Evolutionary conservation across 805 yeast species (phyloP).

Genomic region (Yamadazyma phyllophila): DNA sequence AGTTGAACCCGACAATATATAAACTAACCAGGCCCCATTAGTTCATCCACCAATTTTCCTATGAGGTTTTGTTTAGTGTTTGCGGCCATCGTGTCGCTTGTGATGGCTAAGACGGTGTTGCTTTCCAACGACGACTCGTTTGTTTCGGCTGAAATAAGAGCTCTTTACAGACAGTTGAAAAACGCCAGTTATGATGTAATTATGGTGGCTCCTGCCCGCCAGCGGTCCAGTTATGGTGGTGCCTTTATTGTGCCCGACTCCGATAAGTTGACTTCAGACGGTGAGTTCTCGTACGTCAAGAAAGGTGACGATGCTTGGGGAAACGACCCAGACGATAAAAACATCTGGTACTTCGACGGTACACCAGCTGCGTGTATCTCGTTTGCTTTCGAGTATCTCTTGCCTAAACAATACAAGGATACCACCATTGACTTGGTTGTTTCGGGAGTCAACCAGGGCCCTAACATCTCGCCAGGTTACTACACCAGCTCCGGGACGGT

Average conservation of each 20-base stretch:
- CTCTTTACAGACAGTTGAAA: conserved; percentile 47
- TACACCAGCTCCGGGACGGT: conserved; percentile 49
- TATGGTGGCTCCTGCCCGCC: conserved; percentile 51
- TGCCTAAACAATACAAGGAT: conserved; percentile 43
- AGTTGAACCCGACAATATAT: too few species aligned
- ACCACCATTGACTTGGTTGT: conserved; percentile 46
- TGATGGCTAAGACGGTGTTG: conserved; percentile 17
- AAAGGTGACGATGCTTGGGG: conserved; percentile 57
- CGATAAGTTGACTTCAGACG: conserved; percentile 40
- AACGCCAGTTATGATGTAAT: conserved; percentile 50
- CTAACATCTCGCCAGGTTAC: conserved; percentile 43
- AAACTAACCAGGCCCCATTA: neutral
- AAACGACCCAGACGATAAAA: conserved; percentile 33
- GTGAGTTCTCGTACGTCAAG: conserved; percentile 46
- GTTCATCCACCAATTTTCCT: neutral
- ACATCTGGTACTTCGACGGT: conserved; percentile 54
- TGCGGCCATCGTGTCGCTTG: neutral
- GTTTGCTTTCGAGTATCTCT: conserved; percentile 45
- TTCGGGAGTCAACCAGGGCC: conserved; percentile 53
- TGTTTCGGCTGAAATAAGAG: conserved; percentile 56
- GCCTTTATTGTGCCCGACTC: conserved; percentile 44
- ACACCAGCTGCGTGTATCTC: conserved; percentile 53
- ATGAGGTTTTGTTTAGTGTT: conserved; percentile 3
- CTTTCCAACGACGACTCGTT: conserved; percentile 58
- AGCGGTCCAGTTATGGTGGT: conserved; percentile 57